Evolutionary conservation across 179 eudicot genomes (phyloP).

Genomic region (Beta lomatogona): DNA sequence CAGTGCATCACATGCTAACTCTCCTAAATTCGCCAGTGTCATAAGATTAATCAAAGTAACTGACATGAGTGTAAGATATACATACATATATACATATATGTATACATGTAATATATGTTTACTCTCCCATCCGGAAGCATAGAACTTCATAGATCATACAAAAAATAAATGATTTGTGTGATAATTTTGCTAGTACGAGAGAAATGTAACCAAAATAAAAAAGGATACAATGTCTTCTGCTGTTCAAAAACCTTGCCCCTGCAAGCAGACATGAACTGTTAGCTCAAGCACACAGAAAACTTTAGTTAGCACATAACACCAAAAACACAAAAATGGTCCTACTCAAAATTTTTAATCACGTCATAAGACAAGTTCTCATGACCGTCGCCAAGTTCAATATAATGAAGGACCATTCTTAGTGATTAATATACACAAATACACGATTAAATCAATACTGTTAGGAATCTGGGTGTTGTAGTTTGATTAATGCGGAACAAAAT

Average conservation of each 20-base stretch:
- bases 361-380: neutral
- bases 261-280: slow-evolving; percentile 34
- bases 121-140: neutral
- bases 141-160: neutral
- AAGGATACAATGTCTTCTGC: slow-evolving; percentile 94
- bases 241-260: slow-evolving; percentile 94
- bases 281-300: slow-evolving; percentile 9
- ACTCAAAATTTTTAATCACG: too few relatives aligned
- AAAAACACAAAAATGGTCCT: neutral
- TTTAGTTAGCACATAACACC: neutral
- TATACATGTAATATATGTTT: neutral
- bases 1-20: neutral
- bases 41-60: neutral
- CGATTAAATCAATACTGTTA: neutral
- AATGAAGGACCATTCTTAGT: neutral
- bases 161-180: neutral
- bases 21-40: neutral
- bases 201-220: neutral
- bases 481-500: too few relatives aligned
- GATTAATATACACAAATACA: neutral
- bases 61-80: neutral
- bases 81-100: neutral
- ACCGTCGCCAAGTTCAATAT: neutral
- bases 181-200: neutral
- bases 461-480: too few relatives aligned